Evolutionary conservation across 2,329 filamentous ascomycete genomes (phyloP), one percentile per base, ranked within the genome.

Genomic region (Aureobasidium melanogenum): DNA sequence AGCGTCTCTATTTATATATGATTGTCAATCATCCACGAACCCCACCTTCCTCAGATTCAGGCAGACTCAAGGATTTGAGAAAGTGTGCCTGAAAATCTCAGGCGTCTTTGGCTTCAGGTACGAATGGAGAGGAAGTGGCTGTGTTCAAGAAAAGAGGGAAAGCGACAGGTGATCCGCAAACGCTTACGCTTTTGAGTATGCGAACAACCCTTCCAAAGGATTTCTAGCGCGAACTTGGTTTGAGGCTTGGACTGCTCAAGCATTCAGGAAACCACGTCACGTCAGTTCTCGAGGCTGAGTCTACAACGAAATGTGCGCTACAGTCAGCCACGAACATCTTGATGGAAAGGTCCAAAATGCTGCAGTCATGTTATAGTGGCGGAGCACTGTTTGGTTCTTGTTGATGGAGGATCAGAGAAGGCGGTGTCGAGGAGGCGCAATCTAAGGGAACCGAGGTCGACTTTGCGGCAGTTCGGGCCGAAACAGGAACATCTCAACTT

Each of bases 221-320:
- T 36, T 62, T 62, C 60, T 62, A 62, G 60, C 60, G 60, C 30
- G 47, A 19, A 19, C 22, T 46, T 55, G 32, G n/a, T 17, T 17
- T 22, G 47, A 60, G 58, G 58, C 58, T 60, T 52, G 34, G 56
- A 60, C 56, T n/a, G 17, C 12, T 36, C 30, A 60, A 60, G 56
- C 56, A 57, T 36, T 5, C 14, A 28, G 38, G 22, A 5, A 19
- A 9, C 12, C 17, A 17, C 36, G 51, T 55, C 51, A 55, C 38
- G n/a, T n/a, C n/a, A 1, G 9, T 10, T n/a, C 26, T 19, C 10
- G 19, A 30, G 24, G 36, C 36, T 30, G n/a, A 43, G 38, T 24
- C 24, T 30, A 6, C 3, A 8, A 22, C n/a, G 2, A 9, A 12
- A 22, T 32, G 36, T 32, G 7, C 1, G 14, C 17, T 8, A 28